Evolutionary conservation across 23 red algal species (phyloP).

Genomic region (Porphyridium purpureum): DNA sequence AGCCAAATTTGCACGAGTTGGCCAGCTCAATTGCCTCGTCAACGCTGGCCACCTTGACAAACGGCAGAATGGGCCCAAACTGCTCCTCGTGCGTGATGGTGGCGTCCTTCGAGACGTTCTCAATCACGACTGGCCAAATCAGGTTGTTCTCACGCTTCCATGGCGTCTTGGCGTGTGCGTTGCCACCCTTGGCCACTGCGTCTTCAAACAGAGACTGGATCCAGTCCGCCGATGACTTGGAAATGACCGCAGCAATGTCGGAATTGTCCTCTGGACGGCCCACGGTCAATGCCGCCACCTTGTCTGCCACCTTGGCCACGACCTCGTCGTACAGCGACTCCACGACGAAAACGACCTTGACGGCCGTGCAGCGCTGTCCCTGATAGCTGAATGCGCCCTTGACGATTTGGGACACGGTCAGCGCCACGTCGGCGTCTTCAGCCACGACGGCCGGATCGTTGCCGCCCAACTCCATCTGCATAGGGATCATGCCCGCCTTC

Average conservation of each 20-base stretch:
- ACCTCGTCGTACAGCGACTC: constrained; percentile 15
- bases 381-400: constrained; percentile 25
- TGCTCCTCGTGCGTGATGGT: constrained; percentile 19
- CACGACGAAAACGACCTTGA: constrained; percentile 16
- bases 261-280: constrained; percentile 21
- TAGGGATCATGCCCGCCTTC: constrained; percentile 23
- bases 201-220: constrained; percentile 6
- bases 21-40: constrained; percentile 17
- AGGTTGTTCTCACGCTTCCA: constrained; percentile 14
- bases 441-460: constrained; percentile 27
- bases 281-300: constrained; percentile 5
- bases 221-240: constrained; percentile 9
- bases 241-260: constrained; percentile 16
- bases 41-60: constrained; percentile 11
- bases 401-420: constrained; percentile 6
- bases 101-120: constrained; percentile 11
- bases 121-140: constrained; percentile 13
- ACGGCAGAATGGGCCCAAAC: constrained; percentile 23
- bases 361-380: constrained; percentile 32
- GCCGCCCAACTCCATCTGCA: constrained; percentile 39
- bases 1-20: constrained; percentile 9
- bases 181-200: constrained; percentile 1
- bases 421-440: constrained; percentile 18
- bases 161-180: constrained; percentile 3
- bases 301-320: constrained; percentile 9